phyloP scores from a whole-genome alignment of 805 yeast species.

The Yarrowia sp. region DNA sequence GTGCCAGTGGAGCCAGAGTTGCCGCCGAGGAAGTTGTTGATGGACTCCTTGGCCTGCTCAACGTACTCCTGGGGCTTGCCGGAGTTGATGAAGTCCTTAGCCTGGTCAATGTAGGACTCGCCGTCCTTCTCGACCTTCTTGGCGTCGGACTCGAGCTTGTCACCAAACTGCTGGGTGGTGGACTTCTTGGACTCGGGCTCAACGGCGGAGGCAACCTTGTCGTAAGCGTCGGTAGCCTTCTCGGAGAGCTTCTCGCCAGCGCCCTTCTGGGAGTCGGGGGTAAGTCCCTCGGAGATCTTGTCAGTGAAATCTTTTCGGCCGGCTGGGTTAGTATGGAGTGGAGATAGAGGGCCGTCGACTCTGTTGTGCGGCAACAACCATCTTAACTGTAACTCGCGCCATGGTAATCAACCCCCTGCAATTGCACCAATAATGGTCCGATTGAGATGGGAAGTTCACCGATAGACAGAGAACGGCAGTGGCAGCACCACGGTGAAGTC shows the following conservation, averaged over 20 bases:
- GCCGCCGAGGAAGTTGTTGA: conserved; percentile 29
- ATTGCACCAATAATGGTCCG: too few species aligned
- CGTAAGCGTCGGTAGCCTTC: conserved; percentile 67
- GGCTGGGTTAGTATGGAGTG: conserved; percentile 24
- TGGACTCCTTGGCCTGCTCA: conserved; percentile 39
- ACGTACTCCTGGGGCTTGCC: conserved; percentile 40
- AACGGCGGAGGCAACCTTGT: conserved; percentile 63
- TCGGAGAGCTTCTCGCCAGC: conserved; percentile 74
- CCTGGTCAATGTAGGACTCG: conserved; percentile 39
- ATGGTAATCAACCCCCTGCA: not conserved
- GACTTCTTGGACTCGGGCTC: conserved; percentile 77
- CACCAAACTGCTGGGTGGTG: conserved; percentile 70
- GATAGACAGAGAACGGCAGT: too few species aligned
- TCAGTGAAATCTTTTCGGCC: conserved; percentile 75
- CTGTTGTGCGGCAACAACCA: too few species aligned
- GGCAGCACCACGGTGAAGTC: too few species aligned
- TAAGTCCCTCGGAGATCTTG: conserved; percentile 69
- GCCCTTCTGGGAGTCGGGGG: conserved; percentile 75
- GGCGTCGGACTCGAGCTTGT: conserved; percentile 62
- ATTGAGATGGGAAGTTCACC: too few species aligned
- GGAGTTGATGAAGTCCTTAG: conserved; percentile 40
- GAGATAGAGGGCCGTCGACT: too few species aligned
- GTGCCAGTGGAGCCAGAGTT: conserved; percentile 26
- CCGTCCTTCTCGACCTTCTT: conserved; percentile 55
- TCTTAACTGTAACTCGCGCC: not conserved